These are phyloP conservation scores for Podaxis mareebaensis DNA, from an alignment of 768 basidiomycete genomes.

Conservation along the genomic window DNA sequence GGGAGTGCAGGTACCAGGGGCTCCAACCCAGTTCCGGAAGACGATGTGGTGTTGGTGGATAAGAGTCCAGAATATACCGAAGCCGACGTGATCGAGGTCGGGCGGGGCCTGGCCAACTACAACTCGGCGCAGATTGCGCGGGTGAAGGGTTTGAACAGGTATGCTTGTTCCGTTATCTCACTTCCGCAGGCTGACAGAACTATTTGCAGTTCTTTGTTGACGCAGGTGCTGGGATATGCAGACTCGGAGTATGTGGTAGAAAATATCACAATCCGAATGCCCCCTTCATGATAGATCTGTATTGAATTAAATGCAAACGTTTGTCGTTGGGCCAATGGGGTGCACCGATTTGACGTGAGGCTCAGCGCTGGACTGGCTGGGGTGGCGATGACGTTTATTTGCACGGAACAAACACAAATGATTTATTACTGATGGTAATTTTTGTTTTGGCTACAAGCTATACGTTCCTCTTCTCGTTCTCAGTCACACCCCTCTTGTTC, in stretches of 20 bases:
- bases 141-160: conserved; percentile 93
- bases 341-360: conserved; percentile 16
- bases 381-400: conserved; percentile 52
- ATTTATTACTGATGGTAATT: conserved; percentile 20
- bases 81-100: conserved; percentile 83
- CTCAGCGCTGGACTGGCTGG: conserved; percentile 6
- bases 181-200: conserved; percentile 15
- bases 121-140: conserved; percentile 89
- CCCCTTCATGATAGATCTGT: conserved; percentile 31
- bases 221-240: conserved; percentile 84
- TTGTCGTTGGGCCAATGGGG: conserved; percentile 15
- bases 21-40: conserved; percentile 22
- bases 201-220: conserved; percentile 68
- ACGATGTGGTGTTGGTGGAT: conserved; percentile 23
- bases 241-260: conserved; percentile 98
- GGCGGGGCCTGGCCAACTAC: conserved; percentile 93
- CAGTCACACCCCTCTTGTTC: conserved; percentile 20
- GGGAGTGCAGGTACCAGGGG: conserved; percentile 6
- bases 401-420: conserved; percentile 31
- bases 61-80: conserved; percentile 34
- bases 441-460: conserved; percentile 27
- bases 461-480: conserved; percentile 13
- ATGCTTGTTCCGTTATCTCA: conserved; percentile 23
- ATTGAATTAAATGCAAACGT: conserved; percentile 9
- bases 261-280: conserved; percentile 79